A percentile compares a stretch with the other conserved stretches of the same genome.
Evolutionary conservation across 441 rosid genomes (phyloP).

Genomic region (Adansonia rubrostipa): DNA sequence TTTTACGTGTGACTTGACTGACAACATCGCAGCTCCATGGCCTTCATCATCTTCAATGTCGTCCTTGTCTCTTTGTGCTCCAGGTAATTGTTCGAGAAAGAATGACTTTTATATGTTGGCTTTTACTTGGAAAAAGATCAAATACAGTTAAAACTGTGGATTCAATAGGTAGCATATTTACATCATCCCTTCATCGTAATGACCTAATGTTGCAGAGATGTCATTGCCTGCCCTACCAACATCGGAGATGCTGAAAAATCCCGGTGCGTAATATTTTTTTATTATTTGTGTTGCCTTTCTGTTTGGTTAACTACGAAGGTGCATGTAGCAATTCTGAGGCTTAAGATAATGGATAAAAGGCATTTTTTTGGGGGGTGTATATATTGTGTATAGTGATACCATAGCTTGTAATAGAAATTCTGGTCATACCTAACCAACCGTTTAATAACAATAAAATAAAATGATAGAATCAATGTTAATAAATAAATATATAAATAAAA

Average conservation of each 20-base stretch:
- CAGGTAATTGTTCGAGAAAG: constrained; percentile 53
- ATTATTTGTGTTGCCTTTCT: neutral
- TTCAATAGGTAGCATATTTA: neutral
- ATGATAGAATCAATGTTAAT: neutral
- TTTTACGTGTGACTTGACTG: constrained; percentile 91
- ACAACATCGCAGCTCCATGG: constrained; percentile 97
- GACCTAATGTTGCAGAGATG: constrained; percentile 73
- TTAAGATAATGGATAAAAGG: neutral
- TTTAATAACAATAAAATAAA: neutral
- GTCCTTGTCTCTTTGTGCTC: constrained; percentile 88
- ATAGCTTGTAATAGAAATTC: neutral
- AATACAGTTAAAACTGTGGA: neutral
- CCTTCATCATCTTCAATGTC: constrained; percentile 90
- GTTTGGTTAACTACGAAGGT: neutral
- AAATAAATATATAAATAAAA: too few species aligned
- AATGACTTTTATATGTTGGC: neutral
- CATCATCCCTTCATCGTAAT: constrained; percentile 3
- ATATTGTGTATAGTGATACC: neutral
- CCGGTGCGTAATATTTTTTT: constrained; percentile 46
- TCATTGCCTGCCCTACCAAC: constrained; percentile 93
- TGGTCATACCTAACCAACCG: neutral
- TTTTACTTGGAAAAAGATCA: neutral
- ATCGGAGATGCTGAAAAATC: constrained; percentile 69
- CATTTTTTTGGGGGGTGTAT: neutral
- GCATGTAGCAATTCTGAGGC: neutral